These are phyloP conservation scores for Emergomyces pasteurianus DNA, from an alignment of 2,329 filamentous ascomycete genomes.

Conservation along the genomic window DNA sequence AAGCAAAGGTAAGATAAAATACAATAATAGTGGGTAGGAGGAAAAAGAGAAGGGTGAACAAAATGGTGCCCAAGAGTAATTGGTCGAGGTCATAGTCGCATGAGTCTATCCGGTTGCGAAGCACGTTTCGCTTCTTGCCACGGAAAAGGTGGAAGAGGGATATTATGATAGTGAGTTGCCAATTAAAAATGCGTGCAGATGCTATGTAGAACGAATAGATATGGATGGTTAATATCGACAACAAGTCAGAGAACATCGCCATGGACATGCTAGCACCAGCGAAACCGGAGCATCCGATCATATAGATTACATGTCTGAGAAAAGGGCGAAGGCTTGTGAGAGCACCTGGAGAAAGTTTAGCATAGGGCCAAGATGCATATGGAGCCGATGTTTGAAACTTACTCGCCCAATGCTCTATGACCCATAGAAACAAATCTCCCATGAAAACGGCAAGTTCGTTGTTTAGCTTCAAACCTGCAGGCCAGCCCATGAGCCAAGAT, in stretches of 20 bases:
- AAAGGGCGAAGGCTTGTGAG: conserved; percentile 66
- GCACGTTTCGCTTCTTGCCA: conserved; percentile 93
- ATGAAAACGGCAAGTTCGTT: conserved; percentile 87
- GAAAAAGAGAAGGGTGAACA: conserved; percentile 93
- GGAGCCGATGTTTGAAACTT: conserved; percentile 22
- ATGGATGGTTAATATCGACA: conserved; percentile 84
- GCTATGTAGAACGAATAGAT: conserved; percentile 98
- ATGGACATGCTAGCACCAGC: conserved; percentile 95
- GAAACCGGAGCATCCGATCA: conserved; percentile 90
- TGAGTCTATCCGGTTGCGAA: conserved; percentile 94
- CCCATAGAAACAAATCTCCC: conserved; percentile 92
- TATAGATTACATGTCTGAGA: conserved; percentile 76
- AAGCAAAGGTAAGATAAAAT: conserved; percentile 93
- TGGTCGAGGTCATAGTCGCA: conserved; percentile 98
- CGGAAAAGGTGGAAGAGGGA: conserved; percentile 98
- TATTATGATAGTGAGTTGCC: conserved; percentile 92
- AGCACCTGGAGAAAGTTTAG: conserved; percentile 43
- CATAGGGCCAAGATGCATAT: background rate
- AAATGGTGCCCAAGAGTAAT: conserved; percentile 84
- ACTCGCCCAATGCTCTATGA: conserved; percentile 96
- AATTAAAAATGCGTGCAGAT: conserved; percentile 92
- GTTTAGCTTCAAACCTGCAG: conserved; percentile 89
- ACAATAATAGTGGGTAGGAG: conserved; percentile 88
- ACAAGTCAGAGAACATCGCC: conserved; percentile 83
- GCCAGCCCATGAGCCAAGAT: conserved; percentile 90